A percentile compares a stretch with the other conserved stretches of the same genome.
Conservation (phyloP, 2,329 filamentous ascomycete species). For the Exophiala sp. region DNA sequence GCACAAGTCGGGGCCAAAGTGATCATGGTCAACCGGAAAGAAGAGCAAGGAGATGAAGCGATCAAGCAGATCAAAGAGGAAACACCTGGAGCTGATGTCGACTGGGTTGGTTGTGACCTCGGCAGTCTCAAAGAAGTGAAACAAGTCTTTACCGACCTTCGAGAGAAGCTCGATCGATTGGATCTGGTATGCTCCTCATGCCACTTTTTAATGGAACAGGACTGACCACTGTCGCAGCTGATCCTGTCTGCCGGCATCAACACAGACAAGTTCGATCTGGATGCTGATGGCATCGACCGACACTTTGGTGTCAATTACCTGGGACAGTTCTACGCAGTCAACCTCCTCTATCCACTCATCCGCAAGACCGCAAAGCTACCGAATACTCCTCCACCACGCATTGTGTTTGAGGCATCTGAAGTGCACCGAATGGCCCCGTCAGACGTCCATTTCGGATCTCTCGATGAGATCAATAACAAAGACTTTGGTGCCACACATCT, state of each 20-base stretch:
- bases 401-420: conserved; percentile 42
- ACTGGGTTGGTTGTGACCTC: conserved; percentile 42
- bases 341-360: conserved; percentile 41
- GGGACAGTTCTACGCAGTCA: conserved; percentile 42
- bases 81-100: conserved; percentile 30
- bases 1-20: conserved; percentile 35
- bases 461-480: conserved; percentile 42
- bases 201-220: background rate
- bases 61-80: conserved; percentile 34
- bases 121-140: conserved; percentile 37
- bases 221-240: conserved; percentile 27
- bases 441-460: conserved; percentile 35
- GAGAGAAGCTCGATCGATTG: conserved; percentile 36
- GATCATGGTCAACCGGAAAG: conserved; percentile 35
- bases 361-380: conserved; percentile 38
- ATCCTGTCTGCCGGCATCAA: conserved; percentile 43
- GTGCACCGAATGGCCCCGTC: conserved; percentile 39
- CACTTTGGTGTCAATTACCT: conserved; percentile 43
- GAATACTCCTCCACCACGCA: conserved; percentile 35
- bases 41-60: conserved; percentile 39
- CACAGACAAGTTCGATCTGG: conserved; percentile 37
- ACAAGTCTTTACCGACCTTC: conserved; percentile 36
- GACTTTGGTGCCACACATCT: conserved; percentile 34
- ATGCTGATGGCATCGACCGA: conserved; percentile 37
- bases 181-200: conserved; percentile 32